Evolutionary conservation across 805 yeast genomes (phyloP), one percentile per base, ranked within the genome.

Genomic region (Metschnikowia proteae): DNA sequence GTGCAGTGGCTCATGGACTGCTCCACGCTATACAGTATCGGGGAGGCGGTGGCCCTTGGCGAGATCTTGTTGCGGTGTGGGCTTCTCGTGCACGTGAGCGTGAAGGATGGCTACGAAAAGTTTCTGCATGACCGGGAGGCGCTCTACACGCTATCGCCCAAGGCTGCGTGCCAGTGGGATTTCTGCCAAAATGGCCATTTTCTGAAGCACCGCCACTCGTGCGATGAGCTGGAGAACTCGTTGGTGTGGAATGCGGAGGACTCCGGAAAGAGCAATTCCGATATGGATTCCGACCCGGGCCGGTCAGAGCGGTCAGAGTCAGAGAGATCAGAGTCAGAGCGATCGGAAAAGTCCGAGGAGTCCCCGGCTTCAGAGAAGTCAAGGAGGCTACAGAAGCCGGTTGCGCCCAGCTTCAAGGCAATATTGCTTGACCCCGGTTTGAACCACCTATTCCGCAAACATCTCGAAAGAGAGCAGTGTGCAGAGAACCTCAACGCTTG

Each of bases 1-100:
- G 77, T 83, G 65, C 97, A 90, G 60, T 92, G 96, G 96, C 60
- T 92, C 5, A 75, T 85, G 80, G 98, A 92, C 54, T 90, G 97
- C 60, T 86, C 96, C 0, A 94, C 88, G 59, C 71, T 84, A 1
- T 62, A 82, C 55, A 74, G 74, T 45, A 60, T 66, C 0, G 67
- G 68, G 9, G 87, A 81, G 50, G 85, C 88, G 0, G 60, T 70
- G 0, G 75, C 75, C 23, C 65, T 85, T 9, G 80, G 83, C 0
- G 70, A 74, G 3, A 59, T 80, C 9, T 76, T 86, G 49, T 53
- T 79, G 33, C 74, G 71, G 42, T 57, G 68, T 36, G 75, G 75
- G 0, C 62, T 84, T 5, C 71, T 85, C 25, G 65, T 66, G 17
- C 79, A 82, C 0, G 70, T 80, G 5, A 53, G 63, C 1, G 67